phyloP scores from a whole-genome alignment of 2,329 filamentous ascomycete genomes.

The Cercospora sp. region DNA sequence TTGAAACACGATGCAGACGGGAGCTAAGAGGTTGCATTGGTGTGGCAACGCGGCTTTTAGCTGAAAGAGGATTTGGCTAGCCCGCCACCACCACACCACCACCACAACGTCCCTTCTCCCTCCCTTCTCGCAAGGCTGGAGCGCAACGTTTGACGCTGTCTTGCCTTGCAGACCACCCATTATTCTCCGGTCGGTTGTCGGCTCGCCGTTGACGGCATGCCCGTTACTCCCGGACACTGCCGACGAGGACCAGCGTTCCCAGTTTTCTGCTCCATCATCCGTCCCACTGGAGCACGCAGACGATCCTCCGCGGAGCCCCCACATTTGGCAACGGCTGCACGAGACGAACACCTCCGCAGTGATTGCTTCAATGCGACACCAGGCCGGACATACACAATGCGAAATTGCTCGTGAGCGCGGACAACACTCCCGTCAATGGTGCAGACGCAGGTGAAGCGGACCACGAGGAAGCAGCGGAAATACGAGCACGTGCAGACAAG shows the following conservation, averaged over 20 bases:
- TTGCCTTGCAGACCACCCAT: neutral
- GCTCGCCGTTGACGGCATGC: neutral
- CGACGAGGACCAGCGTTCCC: neutral
- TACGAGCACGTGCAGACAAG: neutral
- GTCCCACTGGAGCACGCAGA: neutral
- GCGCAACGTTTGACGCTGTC: neutral
- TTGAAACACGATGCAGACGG: conserved; percentile 1
- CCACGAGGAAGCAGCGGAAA: neutral
- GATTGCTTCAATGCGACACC: neutral
- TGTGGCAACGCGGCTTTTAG: conserved; percentile 1
- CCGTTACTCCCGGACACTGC: neutral
- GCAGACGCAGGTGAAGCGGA: neutral
- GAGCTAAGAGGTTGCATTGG: conserved; percentile 2
- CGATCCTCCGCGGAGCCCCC: neutral
- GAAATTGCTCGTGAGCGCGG: neutral
- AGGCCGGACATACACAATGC: neutral
- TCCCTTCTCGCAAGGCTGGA: neutral
- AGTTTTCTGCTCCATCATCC: neutral
- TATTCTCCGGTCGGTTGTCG: neutral
- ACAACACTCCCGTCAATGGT: neutral
- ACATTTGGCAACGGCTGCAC: conserved; percentile 1
- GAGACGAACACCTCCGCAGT: neutral
- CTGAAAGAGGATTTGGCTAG: neutral
- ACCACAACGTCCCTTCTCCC: neutral
- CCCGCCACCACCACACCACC: neutral